Conservation (phyloP, 768 basidiomycete genomes). For the Naganishia onofrii region DNA sequence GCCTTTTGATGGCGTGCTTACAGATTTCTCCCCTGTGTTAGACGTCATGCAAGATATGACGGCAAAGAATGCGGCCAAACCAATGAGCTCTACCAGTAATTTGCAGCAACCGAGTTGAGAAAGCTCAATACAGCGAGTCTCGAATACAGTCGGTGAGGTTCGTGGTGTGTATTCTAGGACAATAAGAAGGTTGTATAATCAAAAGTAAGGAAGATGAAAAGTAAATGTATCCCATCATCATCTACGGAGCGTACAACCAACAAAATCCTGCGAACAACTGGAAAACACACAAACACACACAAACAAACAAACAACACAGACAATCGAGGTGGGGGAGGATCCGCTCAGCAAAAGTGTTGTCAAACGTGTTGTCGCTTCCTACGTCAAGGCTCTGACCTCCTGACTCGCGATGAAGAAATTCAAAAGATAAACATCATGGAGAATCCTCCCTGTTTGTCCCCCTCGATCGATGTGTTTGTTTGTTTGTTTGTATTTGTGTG, state of each 20-base stretch:
- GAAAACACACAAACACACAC: not conserved
- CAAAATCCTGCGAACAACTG: not conserved
- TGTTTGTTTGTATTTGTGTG: not conserved
- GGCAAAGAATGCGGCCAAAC: slow-evolving; percentile 1
- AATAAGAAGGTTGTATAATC: not conserved
- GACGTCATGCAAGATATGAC: slow-evolving; percentile 24
- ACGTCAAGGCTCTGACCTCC: slow-evolving; percentile 9
- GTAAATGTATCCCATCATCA: not conserved
- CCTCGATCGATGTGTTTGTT: not conserved
- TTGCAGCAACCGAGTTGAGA: not conserved
- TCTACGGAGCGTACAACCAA: not conserved
- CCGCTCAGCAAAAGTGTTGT: slow-evolving; percentile 25
- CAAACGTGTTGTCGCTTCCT: slow-evolving; percentile 27
- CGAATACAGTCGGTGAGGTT: not conserved
- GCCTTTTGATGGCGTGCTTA: no score
- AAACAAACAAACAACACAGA: no score
- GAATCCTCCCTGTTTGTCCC: not conserved
- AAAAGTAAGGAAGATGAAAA: not conserved
- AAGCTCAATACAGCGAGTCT: not conserved
- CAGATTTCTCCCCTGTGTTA: not conserved
- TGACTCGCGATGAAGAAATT: slow-evolving; percentile 33
- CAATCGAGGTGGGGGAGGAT: slow-evolving; percentile 11
- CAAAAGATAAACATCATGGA: slow-evolving; percentile 27
- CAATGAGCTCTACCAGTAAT: not conserved
- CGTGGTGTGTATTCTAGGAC: no score